A percentile compares a stretch with the other conserved stretches of the same genome.
Conservation (phyloP, 1,139 yeast genomes). For the Yamadazyma friedrichii region DNA sequence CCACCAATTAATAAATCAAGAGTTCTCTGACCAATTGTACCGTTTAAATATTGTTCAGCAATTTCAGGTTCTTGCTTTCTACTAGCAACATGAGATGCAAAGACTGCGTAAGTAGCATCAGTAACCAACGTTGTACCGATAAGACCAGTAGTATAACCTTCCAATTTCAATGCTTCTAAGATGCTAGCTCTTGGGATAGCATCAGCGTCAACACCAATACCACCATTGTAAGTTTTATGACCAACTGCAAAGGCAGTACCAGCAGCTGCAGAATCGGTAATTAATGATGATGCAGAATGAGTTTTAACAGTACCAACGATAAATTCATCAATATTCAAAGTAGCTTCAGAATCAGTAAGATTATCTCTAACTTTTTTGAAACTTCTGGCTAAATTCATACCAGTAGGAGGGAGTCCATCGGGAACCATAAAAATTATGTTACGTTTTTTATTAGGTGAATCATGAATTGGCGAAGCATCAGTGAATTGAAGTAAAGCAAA, state of each 20-base stretch:
- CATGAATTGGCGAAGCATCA: slow-evolving; percentile 2
- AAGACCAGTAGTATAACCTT: slow-evolving; percentile 77
- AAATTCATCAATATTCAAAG: slow-evolving; percentile 58
- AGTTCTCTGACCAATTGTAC: not conserved
- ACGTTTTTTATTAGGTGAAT: slow-evolving; percentile 14
- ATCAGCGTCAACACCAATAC: slow-evolving; percentile 69
- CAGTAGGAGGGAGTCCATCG: slow-evolving; percentile 92
- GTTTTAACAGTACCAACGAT: slow-evolving; percentile 79
- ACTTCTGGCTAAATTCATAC: slow-evolving; percentile 70
- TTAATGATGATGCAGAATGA: slow-evolving; percentile 63
- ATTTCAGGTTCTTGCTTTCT: slow-evolving; percentile 71
- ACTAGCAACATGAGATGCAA: slow-evolving; percentile 66
- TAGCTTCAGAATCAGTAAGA: slow-evolving; percentile 45
- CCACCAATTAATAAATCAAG: slow-evolving; percentile 76
- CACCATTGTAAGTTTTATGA: slow-evolving; percentile 77
- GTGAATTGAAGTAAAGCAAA: slow-evolving; percentile 10
- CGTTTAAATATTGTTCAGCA: slow-evolving; percentile 65
- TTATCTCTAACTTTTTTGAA: slow-evolving; percentile 59
- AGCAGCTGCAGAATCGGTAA: slow-evolving; percentile 93
- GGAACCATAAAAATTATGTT: slow-evolving; percentile 84
- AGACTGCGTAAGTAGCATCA: slow-evolving; percentile 71
- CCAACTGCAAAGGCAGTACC: slow-evolving; percentile 89
- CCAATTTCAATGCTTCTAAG: slow-evolving; percentile 75
- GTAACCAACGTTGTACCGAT: slow-evolving; percentile 80
- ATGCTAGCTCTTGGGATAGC: slow-evolving; percentile 75